Evolutionary conservation across 352 stramenopile genomes (phyloP), one percentile per base, ranked within the genome.

Genomic region (Globisporangium cederbergense): DNA sequence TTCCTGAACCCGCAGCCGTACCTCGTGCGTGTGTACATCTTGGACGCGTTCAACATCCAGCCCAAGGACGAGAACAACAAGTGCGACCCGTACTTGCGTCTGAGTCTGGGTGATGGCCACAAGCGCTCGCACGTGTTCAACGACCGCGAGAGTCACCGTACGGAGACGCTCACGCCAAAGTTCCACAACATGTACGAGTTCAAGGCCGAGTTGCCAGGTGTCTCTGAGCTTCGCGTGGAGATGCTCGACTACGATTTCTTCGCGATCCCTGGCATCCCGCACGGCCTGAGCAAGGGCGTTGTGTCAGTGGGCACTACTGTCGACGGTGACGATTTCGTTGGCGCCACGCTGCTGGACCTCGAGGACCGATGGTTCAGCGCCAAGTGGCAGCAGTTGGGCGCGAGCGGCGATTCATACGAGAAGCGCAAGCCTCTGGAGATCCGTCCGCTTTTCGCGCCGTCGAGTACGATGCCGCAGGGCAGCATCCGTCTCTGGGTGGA

Each of bases 121-220:
- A 88, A 77, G 68, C 77, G 71, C 18, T 76, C 82, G 25, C 74
- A 88, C 65, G 71, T 90, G 38, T 82, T 96, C 56, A 91, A 88
- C 62, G 90, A 97, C 66, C 76, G 85, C 20, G 76, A 88, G 5
- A 93, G 91, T 46, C 88, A 94, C 66, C 64, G 89, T 13, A 63
- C 74, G 11, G 85, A 85, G 68, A 97, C 86, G 38, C 49, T 94
- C 9, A 72, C 79, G 13, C 88, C 89, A 11, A 91, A 96, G 51
- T 96, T 98, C 63, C 96, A 97, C 77, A 90, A 89, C 61, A 88
- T 90, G 76, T 92, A 95, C 58, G 86, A 97, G 68, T 93, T 98
- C 67, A 93, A 94, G 60, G 85, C 90, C 13, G 75, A 95, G 66
- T 74, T 98, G 4, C 92, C 92, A 0, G 85, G 85, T 11, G 79